Conservation (phyloP, 176 grass and related monocot species). For the Bolboschoenus planiculmis region DNA sequence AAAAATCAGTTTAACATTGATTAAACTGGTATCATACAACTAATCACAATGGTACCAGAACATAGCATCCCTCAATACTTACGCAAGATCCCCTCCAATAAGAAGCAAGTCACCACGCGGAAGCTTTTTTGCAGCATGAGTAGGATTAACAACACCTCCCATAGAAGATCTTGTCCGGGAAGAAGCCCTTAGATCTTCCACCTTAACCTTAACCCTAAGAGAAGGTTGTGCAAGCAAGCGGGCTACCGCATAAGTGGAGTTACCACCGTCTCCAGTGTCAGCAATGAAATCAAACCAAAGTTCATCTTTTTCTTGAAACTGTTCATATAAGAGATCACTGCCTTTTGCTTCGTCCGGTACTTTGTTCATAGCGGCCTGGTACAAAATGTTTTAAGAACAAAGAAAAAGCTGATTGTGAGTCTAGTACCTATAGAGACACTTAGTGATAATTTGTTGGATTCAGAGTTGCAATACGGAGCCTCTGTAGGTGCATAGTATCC, state of each 20-base stretch:
- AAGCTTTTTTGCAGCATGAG: slow-evolving; percentile 30
- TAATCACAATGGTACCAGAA: not conserved
- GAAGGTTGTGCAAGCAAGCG: slow-evolving; percentile 78
- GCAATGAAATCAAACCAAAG: slow-evolving; percentile 99
- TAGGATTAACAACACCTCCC: slow-evolving; percentile 7
- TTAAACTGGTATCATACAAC: not conserved
- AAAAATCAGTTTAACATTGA: not conserved
- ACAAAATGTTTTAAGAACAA: not conserved
- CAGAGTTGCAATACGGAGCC: not conserved
- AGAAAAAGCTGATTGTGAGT: slow-evolving; percentile 8
- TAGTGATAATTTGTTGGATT: not conserved
- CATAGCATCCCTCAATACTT: slow-evolving; percentile 23
- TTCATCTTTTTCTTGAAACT: slow-evolving; percentile 69
- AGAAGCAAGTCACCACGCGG: slow-evolving; percentile 60
- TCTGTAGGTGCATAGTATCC: not conserved
- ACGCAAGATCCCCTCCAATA: slow-evolving; percentile 63
- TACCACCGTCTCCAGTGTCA: slow-evolving; percentile 92
- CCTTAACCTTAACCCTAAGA: slow-evolving; percentile 24
- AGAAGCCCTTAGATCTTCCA: slow-evolving; percentile 21
- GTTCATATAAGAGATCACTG: slow-evolving; percentile 66
- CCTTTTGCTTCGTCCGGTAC: slow-evolving; percentile 68
- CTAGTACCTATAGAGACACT: not conserved
- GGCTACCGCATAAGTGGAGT: slow-evolving; percentile 81
- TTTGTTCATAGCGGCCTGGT: slow-evolving; percentile 94
- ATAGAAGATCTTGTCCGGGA: slow-evolving; percentile 31